A percentile compares a stretch with the other conserved stretches of the same genome.
Conservation (phyloP, 2,329 filamentous ascomycete genomes). For the Phaeosphaeria sp. region DNA sequence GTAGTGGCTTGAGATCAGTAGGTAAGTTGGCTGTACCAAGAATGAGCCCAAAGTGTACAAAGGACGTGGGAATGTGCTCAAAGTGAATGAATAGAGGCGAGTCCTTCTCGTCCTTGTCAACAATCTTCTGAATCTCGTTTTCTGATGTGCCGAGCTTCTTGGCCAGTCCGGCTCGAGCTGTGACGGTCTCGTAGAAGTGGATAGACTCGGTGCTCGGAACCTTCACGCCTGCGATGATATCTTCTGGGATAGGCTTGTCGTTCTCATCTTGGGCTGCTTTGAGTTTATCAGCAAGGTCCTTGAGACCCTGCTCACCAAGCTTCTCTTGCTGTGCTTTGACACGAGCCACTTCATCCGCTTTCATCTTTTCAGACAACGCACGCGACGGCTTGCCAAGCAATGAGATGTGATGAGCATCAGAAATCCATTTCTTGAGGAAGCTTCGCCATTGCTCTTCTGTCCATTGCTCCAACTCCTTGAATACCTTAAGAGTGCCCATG, state of each 20-base stretch:
- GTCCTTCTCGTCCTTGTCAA: slow-evolving; percentile 71
- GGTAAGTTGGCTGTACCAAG: slow-evolving; percentile 80
- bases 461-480: slow-evolving; percentile 78
- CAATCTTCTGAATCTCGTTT: slow-evolving; percentile 74
- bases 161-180: slow-evolving; percentile 82
- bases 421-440: slow-evolving; percentile 83
- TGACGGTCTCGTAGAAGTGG: slow-evolving; percentile 88
- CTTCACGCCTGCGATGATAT: slow-evolving; percentile 79
- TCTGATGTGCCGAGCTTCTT: slow-evolving; percentile 70
- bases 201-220: slow-evolving; percentile 90
- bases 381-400: slow-evolving; percentile 86
- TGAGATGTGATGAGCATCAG: slow-evolving; percentile 84
- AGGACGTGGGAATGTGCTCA: slow-evolving; percentile 91
- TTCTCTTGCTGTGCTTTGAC: slow-evolving; percentile 79
- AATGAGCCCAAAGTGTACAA: slow-evolving; percentile 83
- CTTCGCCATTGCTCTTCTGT: slow-evolving; percentile 80
- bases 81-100: slow-evolving; percentile 94
- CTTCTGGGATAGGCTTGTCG: slow-evolving; percentile 81
- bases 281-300: slow-evolving; percentile 75
- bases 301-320: slow-evolving; percentile 82
- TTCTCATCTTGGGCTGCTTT: slow-evolving; percentile 88
- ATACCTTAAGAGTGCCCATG: slow-evolving; percentile 55
- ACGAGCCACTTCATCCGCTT: slow-evolving; percentile 78
- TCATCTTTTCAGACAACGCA: slow-evolving; percentile 79
- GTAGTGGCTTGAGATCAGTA: slow-evolving; percentile 80